These are phyloP conservation scores for Geotrichum cucujoidarum DNA, from an alignment of 1,139 yeast genomes.

Conservation along the genomic window DNA sequence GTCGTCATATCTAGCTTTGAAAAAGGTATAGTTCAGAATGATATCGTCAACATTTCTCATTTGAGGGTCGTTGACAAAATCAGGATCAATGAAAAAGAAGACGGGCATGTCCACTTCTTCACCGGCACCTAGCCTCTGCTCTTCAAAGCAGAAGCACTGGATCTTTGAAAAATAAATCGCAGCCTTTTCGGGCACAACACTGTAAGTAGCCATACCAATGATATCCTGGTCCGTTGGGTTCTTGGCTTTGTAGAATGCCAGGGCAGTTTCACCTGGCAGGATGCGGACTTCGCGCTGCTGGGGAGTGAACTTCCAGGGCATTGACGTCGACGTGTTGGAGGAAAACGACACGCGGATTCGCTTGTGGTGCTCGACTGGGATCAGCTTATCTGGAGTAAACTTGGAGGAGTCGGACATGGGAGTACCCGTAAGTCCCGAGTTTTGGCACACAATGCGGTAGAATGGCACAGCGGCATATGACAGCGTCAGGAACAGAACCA, in stretches of 20 bases:
- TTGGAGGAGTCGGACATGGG: conserved; percentile 80
- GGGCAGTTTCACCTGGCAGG: conserved; percentile 96
- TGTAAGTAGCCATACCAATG: conserved; percentile 96
- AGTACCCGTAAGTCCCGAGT: conserved; percentile 94
- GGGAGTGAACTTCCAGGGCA: conserved; percentile 96
- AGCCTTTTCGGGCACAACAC: conserved; percentile 93
- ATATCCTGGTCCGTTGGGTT: conserved; percentile 83
- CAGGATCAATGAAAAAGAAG: conserved; percentile 97
- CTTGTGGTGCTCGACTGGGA: conserved; percentile 83
- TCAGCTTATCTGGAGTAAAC: conserved; percentile 80
- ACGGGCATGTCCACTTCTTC: conserved; percentile 99
- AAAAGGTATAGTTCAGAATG: conserved; percentile 87
- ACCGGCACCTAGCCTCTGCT: conserved; percentile 87
- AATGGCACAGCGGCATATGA: conserved; percentile 91
- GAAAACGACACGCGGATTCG: conserved; percentile 81
- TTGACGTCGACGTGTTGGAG: conserved; percentile 82
- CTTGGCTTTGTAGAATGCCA: conserved; percentile 91
- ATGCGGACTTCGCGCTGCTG: conserved; percentile 91
- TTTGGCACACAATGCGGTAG: conserved; percentile 84
- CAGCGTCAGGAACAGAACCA: conserved; percentile 68
- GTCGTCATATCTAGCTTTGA: conserved; percentile 41
- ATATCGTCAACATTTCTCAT: conserved; percentile 90
- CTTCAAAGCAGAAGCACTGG: conserved; percentile 97
- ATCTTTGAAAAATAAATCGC: conserved; percentile 95
- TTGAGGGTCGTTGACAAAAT: conserved; percentile 88